Percentiles rank a stretch among this genome's conserved stretches.
Conservation (phyloP, 441 rosid species). For the Capsella rubella region DNA sequence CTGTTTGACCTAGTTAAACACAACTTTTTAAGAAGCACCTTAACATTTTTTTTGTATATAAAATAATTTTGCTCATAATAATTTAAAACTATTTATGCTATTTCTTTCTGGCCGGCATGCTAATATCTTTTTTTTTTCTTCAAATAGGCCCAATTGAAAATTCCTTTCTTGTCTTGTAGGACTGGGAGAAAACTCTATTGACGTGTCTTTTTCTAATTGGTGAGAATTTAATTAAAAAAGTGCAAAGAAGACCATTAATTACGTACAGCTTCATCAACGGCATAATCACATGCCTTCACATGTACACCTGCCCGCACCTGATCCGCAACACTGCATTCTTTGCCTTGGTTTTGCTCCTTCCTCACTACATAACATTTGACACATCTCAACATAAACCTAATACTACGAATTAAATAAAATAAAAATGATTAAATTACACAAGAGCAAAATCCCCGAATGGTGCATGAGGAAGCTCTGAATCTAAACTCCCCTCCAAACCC, state of each 20-base stretch:
- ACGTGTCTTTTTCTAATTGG: not conserved
- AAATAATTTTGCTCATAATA: too few species aligned
- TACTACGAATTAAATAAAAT: too few species aligned
- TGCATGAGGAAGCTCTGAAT: conserved; percentile 48
- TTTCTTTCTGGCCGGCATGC: not conserved
- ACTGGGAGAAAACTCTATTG: not conserved
- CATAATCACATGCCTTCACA: conserved; percentile 33
- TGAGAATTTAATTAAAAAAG: not conserved
- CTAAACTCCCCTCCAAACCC: conserved; percentile 37
- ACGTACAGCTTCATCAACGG: conserved; percentile 34
- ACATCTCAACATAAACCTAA: too few species aligned
- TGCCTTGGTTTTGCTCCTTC: too few species aligned
- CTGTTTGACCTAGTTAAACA: not conserved
- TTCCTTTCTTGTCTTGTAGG: conserved; percentile 7
- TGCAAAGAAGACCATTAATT: conserved; percentile 15
- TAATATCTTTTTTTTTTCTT: not conserved
- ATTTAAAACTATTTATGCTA: not conserved
- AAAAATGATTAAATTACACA: conserved; percentile 23
- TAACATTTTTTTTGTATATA: not conserved
- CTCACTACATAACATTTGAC: too few species aligned
- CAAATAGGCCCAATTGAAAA: not conserved
- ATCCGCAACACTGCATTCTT: conserved; percentile 21
- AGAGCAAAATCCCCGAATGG: conserved; percentile 39
- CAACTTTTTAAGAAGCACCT: not conserved
- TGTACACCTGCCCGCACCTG: conserved; percentile 43